A percentile compares a stretch with the other conserved stretches of the same genome.
These are phyloP conservation scores for Vitis rupestris DNA, from an alignment of 164 flowering plant genomes.

Conservation along the genomic window DNA sequence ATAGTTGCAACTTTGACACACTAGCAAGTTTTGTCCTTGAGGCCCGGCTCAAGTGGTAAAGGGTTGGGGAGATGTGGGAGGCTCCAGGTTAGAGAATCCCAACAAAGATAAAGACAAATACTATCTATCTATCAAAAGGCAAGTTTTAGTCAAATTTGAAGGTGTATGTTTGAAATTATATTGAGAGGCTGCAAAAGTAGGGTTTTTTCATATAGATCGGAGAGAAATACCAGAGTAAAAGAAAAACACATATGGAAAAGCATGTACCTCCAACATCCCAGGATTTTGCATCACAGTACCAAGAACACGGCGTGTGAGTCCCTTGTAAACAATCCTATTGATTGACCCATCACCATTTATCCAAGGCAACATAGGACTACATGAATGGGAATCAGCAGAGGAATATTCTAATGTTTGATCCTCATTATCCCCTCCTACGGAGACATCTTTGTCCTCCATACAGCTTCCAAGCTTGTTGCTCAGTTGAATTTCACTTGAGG, in stretches of 20 bases:
- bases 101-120: too few species aligned
- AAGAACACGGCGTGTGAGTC: slow-evolving; percentile 72
- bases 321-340: slow-evolving; percentile 60
- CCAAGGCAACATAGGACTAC: slow-evolving; percentile 86
- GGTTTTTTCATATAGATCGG: too few species aligned
- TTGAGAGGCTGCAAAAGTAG: too few species aligned
- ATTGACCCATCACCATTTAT: slow-evolving; percentile 87
- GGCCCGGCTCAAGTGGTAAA: too few species aligned
- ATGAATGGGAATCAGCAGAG: slow-evolving; percentile 24
- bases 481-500: slow-evolving; percentile 16
- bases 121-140: too few species aligned
- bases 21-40: neutral
- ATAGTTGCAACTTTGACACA: neutral
- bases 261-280: slow-evolving; percentile 83
- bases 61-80: too few species aligned
- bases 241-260: neutral
- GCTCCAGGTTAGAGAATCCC: too few species aligned
- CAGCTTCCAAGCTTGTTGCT: slow-evolving; percentile 19
- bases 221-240: too few species aligned
- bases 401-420: slow-evolving; percentile 14
- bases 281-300: slow-evolving; percentile 94
- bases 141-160: neutral
- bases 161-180: too few species aligned
- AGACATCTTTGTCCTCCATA: slow-evolving; percentile 12
- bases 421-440: slow-evolving; percentile 10